Base-by-base conservation (phyloP, 2,329 filamentous ascomycete species). In the Plenodomus biglobosus region DNA sequence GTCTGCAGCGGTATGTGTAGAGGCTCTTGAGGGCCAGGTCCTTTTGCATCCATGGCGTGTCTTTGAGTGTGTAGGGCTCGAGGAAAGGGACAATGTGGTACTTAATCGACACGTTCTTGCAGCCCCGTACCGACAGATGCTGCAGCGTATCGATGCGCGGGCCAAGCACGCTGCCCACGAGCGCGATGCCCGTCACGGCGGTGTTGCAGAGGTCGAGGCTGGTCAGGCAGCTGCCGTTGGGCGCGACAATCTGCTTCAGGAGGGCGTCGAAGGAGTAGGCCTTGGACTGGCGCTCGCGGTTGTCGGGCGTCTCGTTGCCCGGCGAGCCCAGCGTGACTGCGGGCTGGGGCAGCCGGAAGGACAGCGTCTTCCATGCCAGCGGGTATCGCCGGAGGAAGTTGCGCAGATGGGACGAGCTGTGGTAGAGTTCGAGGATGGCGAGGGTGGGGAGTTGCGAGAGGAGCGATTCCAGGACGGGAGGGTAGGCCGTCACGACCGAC, bases 41-140 rank as follows among this genome's bases (percentile, higher is more conserved):
- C 24, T 66, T 73, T 40, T 69, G 72, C 46, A 67, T 68, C 70
- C 76, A 75, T 3, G 71, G 65, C 46, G 63, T 65, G 70, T 75
- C 62, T 16, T 63, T 60, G n/a, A 68, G 75, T 3, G 70, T 68
- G 73, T 73, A 72, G 3, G 73, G 66, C 51, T 72, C 72, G 36
- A 75, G 74, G 56, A 82, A 84, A 2, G 82, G 82, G 44, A 84
- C 80, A 50, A 85, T 80, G 60, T 85, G 81, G 61, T 85, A 84
- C 62, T 85, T 85, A 55, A 85, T 76, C 11, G 81, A 84, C 32
- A 85, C 82, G 63, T 85, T 83, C 68, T 84, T 83, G 73, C 82
- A 85, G 17, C 82, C 82, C 18, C 82, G 78, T 40, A 84, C 80
- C 1, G 81, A 84, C 38, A 85, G 73, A 59, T 85, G 81, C 60